Percentiles rank a stretch among this genome's conserved stretches.
Conservation (phyloP, 495 filamentous ascomycete genomes). For the Aspergillus sparsus region DNA sequence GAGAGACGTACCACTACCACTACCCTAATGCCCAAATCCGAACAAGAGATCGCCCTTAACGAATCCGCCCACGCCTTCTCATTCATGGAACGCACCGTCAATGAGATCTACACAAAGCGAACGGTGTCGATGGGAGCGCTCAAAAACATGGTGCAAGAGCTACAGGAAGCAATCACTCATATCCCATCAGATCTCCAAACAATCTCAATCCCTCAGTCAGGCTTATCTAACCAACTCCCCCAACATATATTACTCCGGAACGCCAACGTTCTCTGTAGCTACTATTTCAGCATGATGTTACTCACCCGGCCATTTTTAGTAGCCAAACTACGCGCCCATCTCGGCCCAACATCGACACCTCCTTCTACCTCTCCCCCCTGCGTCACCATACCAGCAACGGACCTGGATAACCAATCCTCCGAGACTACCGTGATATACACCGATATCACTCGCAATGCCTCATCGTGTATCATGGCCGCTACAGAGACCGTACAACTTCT, state of each 20-base stretch:
- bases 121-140: constrained; percentile 5
- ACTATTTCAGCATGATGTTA: constrained; percentile 8
- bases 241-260: not conserved
- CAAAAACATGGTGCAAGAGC: not conserved
- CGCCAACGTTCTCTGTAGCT: constrained; percentile 6
- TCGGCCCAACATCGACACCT: not conserved
- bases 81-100: constrained; percentile 6
- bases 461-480: not conserved
- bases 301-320: constrained; percentile 8
- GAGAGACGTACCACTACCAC: not conserved
- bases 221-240: not conserved
- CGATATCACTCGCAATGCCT: constrained; percentile 1
- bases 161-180: not conserved
- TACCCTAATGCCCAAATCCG: not conserved
- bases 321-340: not conserved
- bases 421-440: not conserved
- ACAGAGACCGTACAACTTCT: not conserved
- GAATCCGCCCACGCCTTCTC: constrained; percentile 7
- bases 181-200: not conserved
- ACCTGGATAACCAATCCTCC: not conserved
- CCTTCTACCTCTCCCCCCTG: not conserved
- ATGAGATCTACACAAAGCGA: constrained; percentile 7
- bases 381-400: too few relatives aligned
- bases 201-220: not conserved
- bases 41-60: not conserved